Evolutionary conservation across 192 early-diverging fungal genomes (phyloP).

Genomic region (Coemansia guatemalensis): DNA sequence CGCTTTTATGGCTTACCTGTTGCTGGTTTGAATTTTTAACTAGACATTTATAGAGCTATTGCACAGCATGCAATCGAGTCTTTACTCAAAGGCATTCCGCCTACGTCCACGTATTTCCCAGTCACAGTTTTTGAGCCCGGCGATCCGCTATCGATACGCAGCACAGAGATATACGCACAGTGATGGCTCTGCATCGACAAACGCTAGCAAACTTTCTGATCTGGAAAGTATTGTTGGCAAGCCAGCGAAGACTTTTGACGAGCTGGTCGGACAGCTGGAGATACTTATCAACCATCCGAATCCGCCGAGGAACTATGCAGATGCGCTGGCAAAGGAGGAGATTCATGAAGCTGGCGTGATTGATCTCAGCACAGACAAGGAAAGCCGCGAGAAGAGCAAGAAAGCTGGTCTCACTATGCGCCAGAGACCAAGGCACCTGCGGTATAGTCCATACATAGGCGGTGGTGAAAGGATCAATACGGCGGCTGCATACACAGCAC

Average conservation of each 20-base stretch:
- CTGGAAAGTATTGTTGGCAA: conserved; percentile 33
- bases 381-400: neutral
- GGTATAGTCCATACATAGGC: conserved; percentile 2
- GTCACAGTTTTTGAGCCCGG: neutral
- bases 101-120: neutral
- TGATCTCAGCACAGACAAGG: neutral
- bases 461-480: neutral
- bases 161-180: neutral
- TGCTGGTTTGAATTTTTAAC: conserved; percentile 1
- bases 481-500: too few relatives aligned
- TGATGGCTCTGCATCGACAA: neutral
- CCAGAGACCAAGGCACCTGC: conserved; percentile 16
- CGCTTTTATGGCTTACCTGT: neutral
- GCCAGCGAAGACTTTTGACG: conserved; percentile 31
- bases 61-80: conserved; percentile 30
- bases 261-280: conserved; percentile 46
- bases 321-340: conserved; percentile 53
- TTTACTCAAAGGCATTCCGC: conserved; percentile 19
- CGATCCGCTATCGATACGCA: neutral
- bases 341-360: conserved; percentile 27
- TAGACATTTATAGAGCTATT: neutral
- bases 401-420: conserved; percentile 9
- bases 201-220: conserved; percentile 10
- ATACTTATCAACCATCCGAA: conserved; percentile 44
- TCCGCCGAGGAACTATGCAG: conserved; percentile 51